phyloP scores from a whole-genome alignment of 2,329 filamentous ascomycete genomes.

The Penicillium sp. region DNA sequence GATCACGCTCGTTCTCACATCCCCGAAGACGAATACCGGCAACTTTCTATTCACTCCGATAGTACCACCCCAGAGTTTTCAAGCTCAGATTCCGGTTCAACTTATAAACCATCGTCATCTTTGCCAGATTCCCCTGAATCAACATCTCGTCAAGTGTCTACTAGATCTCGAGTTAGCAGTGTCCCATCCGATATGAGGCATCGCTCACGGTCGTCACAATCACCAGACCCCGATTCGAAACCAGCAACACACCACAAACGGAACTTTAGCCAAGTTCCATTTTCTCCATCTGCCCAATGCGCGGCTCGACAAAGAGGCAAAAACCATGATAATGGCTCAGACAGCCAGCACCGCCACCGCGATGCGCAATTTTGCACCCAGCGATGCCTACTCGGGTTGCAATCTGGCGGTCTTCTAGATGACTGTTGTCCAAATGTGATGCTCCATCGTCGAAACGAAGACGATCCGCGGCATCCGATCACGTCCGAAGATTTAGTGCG shows the following conservation, averaged over 20 bases:
- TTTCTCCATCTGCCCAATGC: slow-evolving; percentile 14
- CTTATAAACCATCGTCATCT: slow-evolving; percentile 20
- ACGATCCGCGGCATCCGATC: slow-evolving; percentile 15
- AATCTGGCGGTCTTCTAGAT: slow-evolving; percentile 21
- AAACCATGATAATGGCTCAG: background rate
- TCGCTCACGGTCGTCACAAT: slow-evolving; percentile 8
- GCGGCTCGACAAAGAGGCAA: slow-evolving; percentile 4
- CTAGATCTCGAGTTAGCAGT: slow-evolving; percentile 17
- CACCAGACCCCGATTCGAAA: slow-evolving; percentile 15
- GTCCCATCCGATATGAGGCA: slow-evolving; percentile 7
- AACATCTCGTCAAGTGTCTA: slow-evolving; percentile 12
- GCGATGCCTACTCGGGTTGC: slow-evolving; percentile 25
- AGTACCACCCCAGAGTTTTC: slow-evolving; percentile 13
- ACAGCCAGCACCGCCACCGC: slow-evolving; percentile 10
- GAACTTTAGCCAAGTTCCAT: slow-evolving; percentile 19
- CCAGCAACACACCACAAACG: slow-evolving; percentile 17
- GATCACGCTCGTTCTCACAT: slow-evolving; percentile 18
- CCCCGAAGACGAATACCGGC: slow-evolving; percentile 15
- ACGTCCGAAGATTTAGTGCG: slow-evolving; percentile 13
- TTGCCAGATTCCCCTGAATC: slow-evolving; percentile 11
- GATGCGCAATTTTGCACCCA: slow-evolving; percentile 26
- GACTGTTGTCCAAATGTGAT: slow-evolving; percentile 24
- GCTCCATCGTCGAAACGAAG: slow-evolving; percentile 9
- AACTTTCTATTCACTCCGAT: slow-evolving; percentile 15
- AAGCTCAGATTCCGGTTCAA: slow-evolving; percentile 14